Percentiles rank a stretch among this genome's conserved stretches.
phyloP scores from a whole-genome alignment of 306 rosid genomes.

The Vigna nakashimae region DNA sequence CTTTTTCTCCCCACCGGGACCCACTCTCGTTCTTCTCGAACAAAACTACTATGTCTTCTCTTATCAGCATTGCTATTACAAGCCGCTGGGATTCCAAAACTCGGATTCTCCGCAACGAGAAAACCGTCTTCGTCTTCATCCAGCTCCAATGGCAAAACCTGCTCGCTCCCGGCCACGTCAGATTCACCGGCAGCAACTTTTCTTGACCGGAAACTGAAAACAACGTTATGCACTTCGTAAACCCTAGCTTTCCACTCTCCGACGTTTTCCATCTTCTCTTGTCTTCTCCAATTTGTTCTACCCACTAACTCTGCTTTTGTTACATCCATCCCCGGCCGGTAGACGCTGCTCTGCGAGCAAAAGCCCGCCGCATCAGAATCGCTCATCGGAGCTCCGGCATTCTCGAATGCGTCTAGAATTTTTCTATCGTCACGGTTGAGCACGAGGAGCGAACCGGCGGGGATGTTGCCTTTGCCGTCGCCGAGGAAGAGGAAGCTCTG shows the following conservation, averaged over 20 bases:
- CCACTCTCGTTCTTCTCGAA: conserved; percentile 83
- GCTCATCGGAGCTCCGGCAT: conserved; percentile 80
- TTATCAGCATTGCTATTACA: conserved; percentile 39
- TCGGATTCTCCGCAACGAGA: conserved; percentile 87
- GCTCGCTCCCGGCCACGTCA: conserved; percentile 77
- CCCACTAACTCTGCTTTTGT: conserved; percentile 86
- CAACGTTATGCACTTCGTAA: conserved; percentile 82
- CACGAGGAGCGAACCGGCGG: conserved; percentile 69
- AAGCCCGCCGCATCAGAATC: conserved; percentile 79
- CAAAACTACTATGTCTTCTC: conserved; percentile 91
- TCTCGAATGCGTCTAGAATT: conserved; percentile 89
- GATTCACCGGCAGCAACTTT: conserved; percentile 63
- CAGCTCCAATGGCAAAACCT: conserved; percentile 79
- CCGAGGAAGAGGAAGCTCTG: conserved; percentile 97
- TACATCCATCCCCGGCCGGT: conserved; percentile 95
- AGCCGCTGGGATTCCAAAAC: conserved; percentile 47
- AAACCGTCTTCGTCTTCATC: conserved; percentile 97
- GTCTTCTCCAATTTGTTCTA: conserved; percentile 90
- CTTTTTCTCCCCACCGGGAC: conserved; percentile 77
- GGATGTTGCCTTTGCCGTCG: conserved; percentile 56
- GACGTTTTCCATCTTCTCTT: conserved; percentile 85
- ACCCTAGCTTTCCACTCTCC: conserved; percentile 93
- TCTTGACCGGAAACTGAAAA: conserved; percentile 87
- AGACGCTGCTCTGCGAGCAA: conserved; percentile 86
- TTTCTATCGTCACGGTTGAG: conserved; percentile 76